phyloP scores from a whole-genome alignment of 305 asterid genomes.

The Fraxinus latifolia region DNA sequence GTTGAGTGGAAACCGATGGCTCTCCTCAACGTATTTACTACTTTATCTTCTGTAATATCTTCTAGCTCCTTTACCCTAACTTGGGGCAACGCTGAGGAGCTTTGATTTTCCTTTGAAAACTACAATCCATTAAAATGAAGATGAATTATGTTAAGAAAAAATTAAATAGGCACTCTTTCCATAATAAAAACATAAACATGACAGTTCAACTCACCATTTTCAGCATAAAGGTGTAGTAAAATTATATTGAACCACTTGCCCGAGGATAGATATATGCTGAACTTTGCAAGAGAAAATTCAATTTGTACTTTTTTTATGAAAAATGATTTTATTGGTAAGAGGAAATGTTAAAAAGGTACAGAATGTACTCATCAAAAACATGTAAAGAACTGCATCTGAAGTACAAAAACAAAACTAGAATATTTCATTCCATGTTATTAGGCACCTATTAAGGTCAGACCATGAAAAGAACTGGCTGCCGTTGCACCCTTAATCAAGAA shows the following conservation, averaged over 20 bases:
- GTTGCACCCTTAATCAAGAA: not conserved
- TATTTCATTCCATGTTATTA: not conserved
- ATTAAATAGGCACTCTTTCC: not conserved
- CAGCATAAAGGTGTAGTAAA: not conserved
- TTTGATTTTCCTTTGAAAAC: constrained; percentile 73
- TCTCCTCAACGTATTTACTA: constrained; percentile 60
- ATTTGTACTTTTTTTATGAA: not conserved
- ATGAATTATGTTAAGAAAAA: not conserved
- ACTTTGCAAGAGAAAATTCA: not conserved
- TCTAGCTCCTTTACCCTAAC: constrained; percentile 61
- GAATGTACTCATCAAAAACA: not conserved
- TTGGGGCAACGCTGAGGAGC: constrained; percentile 42
- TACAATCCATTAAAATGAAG: constrained; percentile 16
- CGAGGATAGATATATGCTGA: not conserved
- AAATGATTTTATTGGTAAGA: not conserved
- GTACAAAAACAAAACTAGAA: not conserved
- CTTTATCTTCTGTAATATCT: constrained; percentile 69
- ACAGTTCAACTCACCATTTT: not conserved
- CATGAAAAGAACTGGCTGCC: not conserved
- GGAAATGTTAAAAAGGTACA: not conserved
- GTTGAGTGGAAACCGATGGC: constrained; percentile 71
- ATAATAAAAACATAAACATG: not conserved
- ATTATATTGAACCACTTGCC: not conserved
- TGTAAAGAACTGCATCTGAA: not conserved
- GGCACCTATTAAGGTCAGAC: not conserved